Conservation (phyloP, 257 asterid genomes). For the Linaria vulgaris region DNA sequence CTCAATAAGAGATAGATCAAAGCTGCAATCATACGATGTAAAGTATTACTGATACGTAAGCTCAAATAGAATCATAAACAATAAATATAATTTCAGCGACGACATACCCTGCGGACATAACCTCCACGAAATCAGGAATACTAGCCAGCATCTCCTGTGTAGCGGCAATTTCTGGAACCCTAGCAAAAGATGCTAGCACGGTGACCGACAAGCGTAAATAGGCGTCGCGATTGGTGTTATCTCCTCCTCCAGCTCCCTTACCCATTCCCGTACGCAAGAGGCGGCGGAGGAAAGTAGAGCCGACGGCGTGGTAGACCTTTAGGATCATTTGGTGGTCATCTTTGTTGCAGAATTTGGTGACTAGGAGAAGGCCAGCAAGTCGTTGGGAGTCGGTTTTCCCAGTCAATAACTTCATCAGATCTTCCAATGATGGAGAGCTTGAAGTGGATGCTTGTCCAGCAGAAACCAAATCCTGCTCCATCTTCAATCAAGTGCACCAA, state of each 20-base stretch:
- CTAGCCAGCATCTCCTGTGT: conserved; percentile 54
- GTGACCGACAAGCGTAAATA: conserved; percentile 73
- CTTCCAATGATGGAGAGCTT: conserved; percentile 44
- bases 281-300: conserved; percentile 70
- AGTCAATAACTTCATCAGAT: conserved; percentile 57
- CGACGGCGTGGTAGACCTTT: conserved; percentile 62
- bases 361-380: conserved; percentile 75
- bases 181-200: conserved; percentile 65
- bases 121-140: conserved; percentile 59
- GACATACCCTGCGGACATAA: conserved; percentile 51
- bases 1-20: conserved; percentile 45
- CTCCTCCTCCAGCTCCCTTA: conserved; percentile 36
- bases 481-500: no score
- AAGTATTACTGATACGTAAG: no score
- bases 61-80: no score
- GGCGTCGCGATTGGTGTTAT: conserved; percentile 44
- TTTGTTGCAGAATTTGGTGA: conserved; percentile 67
- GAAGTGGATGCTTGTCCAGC: conserved; percentile 27
- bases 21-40: conserved; percentile 46
- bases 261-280: conserved; percentile 75
- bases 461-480: conserved; percentile 16
- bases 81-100: not conserved
- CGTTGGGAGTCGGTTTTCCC: conserved; percentile 83
- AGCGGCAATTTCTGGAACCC: conserved; percentile 74
- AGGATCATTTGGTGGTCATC: conserved; percentile 60